These are phyloP conservation scores for Globisporangium rhizosaccharum DNA, from an alignment of 352 stramenopile species.

Conservation along the genomic window DNA sequence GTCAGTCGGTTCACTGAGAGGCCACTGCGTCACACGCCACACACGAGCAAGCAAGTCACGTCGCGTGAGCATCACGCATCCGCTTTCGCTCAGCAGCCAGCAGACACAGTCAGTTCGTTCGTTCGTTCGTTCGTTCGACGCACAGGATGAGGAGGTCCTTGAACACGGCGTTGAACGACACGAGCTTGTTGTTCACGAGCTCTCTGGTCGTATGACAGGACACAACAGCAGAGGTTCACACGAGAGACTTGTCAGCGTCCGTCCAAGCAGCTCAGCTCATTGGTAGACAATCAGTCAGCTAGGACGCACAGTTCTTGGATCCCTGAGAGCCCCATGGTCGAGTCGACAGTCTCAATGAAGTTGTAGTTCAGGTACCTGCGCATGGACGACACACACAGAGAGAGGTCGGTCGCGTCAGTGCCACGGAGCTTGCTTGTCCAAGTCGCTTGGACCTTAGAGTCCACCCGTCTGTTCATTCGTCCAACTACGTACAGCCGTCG, in stretches of 20 bases:
- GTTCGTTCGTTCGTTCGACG: neutral
- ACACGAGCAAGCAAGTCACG: neutral
- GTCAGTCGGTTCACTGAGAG: neutral
- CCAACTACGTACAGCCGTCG: neutral
- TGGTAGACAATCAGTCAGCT: neutral
- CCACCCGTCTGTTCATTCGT: no score
- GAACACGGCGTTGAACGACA: conserved; percentile 1
- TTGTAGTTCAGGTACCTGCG: conserved; percentile 1
- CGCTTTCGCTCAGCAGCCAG: neutral
- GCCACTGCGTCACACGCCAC: neutral
- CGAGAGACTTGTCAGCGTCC: no score
- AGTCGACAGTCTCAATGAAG: neutral
- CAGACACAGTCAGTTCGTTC: neutral
- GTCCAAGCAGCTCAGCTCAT: neutral
- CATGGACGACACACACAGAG: neutral
- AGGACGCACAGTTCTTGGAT: neutral
- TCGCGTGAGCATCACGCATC: neutral
- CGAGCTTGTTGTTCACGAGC: conserved; percentile 3
- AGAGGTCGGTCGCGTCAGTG: neutral
- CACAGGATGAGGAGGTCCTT: neutral
- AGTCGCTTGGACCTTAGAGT: neutral
- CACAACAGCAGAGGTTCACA: no score
- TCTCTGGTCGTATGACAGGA: neutral
- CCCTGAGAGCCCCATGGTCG: neutral
- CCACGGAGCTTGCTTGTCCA: no score